Evolutionary conservation across 2,329 filamentous ascomycete genomes (phyloP).

Genomic region (Beauveria sp.): DNA sequence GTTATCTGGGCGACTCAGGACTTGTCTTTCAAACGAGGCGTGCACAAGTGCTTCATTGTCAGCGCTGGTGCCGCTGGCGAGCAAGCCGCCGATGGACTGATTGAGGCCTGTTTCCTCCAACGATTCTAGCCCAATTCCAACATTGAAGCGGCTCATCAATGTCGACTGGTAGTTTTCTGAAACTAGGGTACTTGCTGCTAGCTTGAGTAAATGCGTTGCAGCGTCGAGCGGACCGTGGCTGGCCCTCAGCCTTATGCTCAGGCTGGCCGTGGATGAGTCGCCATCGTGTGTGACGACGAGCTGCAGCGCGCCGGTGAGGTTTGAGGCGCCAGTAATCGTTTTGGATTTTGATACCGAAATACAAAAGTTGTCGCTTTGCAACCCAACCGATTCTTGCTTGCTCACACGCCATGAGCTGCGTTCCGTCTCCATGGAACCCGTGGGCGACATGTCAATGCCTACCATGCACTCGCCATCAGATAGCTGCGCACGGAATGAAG

Average conservation of each 20-base stretch:
- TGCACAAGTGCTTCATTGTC: not conserved
- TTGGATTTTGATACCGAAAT: not conserved
- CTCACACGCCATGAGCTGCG: not conserved
- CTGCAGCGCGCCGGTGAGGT: not conserved
- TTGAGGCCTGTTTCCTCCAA: not conserved
- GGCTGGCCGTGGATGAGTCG: not conserved
- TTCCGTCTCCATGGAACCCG: not conserved
- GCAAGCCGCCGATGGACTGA: not conserved
- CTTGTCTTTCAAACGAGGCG: not conserved
- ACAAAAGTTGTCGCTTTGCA: not conserved
- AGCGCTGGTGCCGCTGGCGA: not conserved
- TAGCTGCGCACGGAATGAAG: not conserved
- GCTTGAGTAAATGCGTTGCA: not conserved
- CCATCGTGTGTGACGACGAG: not conserved
- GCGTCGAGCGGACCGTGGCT: conserved; percentile 1
- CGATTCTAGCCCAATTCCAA: not conserved
- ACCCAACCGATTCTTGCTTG: not conserved
- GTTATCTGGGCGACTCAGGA: not conserved
- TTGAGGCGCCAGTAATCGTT: not conserved
- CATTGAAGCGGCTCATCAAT: not conserved
- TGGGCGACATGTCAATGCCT: not conserved
- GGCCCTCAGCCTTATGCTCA: not conserved
- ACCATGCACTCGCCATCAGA: not conserved
- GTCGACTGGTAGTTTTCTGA: not conserved
- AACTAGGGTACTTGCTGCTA: not conserved